Conservation (phyloP, 352 stramenopile genomes). For the Pythium insidiosum region DNA sequence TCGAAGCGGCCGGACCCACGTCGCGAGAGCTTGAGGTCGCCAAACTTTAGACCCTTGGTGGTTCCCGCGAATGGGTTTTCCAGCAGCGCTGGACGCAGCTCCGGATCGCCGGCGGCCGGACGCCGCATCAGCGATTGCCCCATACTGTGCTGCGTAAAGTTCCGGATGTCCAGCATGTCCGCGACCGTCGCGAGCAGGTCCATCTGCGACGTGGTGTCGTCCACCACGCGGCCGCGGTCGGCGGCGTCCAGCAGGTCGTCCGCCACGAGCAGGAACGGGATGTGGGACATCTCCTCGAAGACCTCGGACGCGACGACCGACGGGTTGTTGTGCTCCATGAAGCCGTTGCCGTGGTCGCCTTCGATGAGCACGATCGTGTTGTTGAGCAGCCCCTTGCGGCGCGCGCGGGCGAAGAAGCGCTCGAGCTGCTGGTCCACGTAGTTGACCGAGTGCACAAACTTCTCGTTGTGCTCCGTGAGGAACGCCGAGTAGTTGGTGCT, state of each 20-base stretch:
- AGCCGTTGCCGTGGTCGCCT: constrained; percentile 11
- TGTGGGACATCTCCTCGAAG: constrained; percentile 7
- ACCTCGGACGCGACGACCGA: constrained; percentile 2
- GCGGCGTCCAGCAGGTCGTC: constrained; percentile 8
- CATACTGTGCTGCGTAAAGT: too few species aligned
- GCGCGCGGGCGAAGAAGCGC: constrained; percentile 2
- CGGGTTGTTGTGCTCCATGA: constrained; percentile 11
- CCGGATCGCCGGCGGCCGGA: too few species aligned
- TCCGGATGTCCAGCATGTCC: constrained; percentile 3
- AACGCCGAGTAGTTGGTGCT: constrained; percentile 8
- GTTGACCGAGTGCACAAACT: constrained; percentile 8
- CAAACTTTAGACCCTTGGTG: background rate
- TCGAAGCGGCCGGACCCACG: background rate
- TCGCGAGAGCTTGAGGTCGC: background rate
- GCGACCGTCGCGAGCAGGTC: constrained; percentile 8
- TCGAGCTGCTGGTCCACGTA: constrained; percentile 8
- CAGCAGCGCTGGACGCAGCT: background rate
- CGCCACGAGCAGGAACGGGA: constrained; percentile 4
- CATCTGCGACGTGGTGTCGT: constrained; percentile 4
- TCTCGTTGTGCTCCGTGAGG: constrained; percentile 2
- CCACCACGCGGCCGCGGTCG: constrained; percentile 3
- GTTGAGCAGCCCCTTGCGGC: constrained; percentile 4
- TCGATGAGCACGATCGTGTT: constrained; percentile 14
- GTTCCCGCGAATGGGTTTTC: background rate
- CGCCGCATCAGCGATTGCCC: too few species aligned